These are phyloP conservation scores for Alliaria petiolata DNA, from an alignment of 345 rosid species.

Conservation along the genomic window DNA sequence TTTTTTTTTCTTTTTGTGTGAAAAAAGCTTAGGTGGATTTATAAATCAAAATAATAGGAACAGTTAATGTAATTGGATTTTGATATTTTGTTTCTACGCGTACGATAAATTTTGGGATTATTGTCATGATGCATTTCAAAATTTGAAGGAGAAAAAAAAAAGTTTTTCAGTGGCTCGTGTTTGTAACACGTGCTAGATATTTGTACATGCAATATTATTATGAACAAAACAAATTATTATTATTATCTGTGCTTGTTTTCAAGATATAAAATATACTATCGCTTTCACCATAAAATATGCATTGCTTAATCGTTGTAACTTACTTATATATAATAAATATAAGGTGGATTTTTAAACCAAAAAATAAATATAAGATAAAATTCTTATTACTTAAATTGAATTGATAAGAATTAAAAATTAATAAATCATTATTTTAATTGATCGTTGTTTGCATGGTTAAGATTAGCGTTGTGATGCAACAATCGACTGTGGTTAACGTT, in stretches of 20 bases:
- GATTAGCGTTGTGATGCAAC: neutral
- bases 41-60: neutral
- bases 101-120: neutral
- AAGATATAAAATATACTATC: neutral
- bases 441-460: neutral
- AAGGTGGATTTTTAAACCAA: no score
- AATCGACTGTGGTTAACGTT: neutral
- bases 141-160: neutral
- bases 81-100: neutral
- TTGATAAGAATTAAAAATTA: neutral
- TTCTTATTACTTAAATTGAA: neutral
- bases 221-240: no score
- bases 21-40: neutral
- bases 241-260: neutral
- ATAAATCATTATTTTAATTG: no score
- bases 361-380: no score
- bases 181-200: conserved; percentile 14
- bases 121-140: conserved; percentile 2
- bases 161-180: neutral
- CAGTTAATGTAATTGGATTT: neutral
- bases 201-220: conserved; percentile 6
- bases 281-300: neutral
- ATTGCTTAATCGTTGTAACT: neutral
- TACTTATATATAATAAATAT: neutral
- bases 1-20: neutral